Base-by-base conservation (phyloP, 2,329 filamentous ascomycete genomes). In the Botrytis sinoallii region DNA sequence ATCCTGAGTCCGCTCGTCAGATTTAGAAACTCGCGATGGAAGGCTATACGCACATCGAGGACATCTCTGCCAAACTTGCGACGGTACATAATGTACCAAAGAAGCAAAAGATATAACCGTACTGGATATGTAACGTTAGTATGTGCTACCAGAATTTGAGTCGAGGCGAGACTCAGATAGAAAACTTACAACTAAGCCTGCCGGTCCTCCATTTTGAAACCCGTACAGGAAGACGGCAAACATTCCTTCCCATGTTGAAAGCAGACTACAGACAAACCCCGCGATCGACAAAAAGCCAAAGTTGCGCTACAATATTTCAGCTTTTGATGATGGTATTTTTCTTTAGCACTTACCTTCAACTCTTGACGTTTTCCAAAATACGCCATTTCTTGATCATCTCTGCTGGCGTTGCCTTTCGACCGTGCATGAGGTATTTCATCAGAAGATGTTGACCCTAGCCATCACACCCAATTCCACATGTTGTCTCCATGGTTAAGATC, bases 161-260 rank as follows among this genome's bases (percentile, higher is more conserved):
- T 32, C 9, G 29, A 32, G 3, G 20, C 14, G 12, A 42, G 29
- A 57, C 10, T 69, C 20, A 20, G 12, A 57, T 25, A 12, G 38
- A 57, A 57, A 42, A 32, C 48, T 57, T 32, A 57, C 66, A 57
- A 85, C 81, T 65, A 84, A 79, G 25, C 84, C 84, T 44, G 77
- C 77, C 29, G 77, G 77, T 35, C 78, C 76, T 40, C 77, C 76
- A 68, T 77, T 79, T 40, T 74, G 66, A 68, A 78, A 76, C 10
- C 74, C 75, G 63, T 71, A 75, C 10, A 76, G 55, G 66, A 76
- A 78, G 48, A 74, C 75, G 52, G 72, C 42, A 38, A 76, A 70
- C 57, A 74, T 78, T 65, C 81, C 80, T 76, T 85, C 84, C 84
- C 84, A 85, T 9, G 83, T 84, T 25, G 82, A 81, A 77, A 84